Evolutionary conservation across 2,329 filamentous ascomycete genomes (phyloP).

Genomic region (Hymenoscyphus scutula): DNA sequence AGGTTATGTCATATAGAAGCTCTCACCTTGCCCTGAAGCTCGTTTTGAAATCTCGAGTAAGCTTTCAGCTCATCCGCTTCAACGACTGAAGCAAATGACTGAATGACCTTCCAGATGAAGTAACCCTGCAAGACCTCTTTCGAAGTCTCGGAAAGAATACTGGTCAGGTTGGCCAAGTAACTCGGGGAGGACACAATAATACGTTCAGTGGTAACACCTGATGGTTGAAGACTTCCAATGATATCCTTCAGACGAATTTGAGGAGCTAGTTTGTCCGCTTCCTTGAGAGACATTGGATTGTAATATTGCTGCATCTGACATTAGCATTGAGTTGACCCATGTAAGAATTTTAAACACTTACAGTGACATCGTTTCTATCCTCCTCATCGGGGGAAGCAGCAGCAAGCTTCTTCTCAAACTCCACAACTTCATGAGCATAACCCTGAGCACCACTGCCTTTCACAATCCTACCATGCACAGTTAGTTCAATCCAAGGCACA

Average conservation of each 20-base stretch:
- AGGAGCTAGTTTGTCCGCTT: conserved; percentile 54
- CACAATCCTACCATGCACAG: not conserved
- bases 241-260: conserved; percentile 53
- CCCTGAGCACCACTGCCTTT: not conserved
- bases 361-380: conserved; percentile 59
- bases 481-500: not conserved
- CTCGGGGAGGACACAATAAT: conserved; percentile 59
- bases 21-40: conserved; percentile 53
- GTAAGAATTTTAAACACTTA: conserved; percentile 27
- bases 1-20: conserved; percentile 1
- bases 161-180: conserved; percentile 58
- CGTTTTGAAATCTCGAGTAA: conserved; percentile 57
- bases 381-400: conserved; percentile 55
- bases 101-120: conserved; percentile 62
- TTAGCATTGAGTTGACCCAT: conserved; percentile 13
- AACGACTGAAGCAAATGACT: conserved; percentile 50
- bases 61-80: conserved; percentile 60
- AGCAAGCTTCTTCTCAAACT: conserved; percentile 61
- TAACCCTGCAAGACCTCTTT: conserved; percentile 59
- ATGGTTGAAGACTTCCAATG: conserved; percentile 51
- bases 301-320: conserved; percentile 54
- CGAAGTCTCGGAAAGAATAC: conserved; percentile 52
- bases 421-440: conserved; percentile 44
- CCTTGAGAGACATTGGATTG: conserved; percentile 58
- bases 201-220: conserved; percentile 48